phyloP scores from a whole-genome alignment of 2,329 filamentous ascomycete genomes.

The Colletotrichum orbiculare region DNA sequence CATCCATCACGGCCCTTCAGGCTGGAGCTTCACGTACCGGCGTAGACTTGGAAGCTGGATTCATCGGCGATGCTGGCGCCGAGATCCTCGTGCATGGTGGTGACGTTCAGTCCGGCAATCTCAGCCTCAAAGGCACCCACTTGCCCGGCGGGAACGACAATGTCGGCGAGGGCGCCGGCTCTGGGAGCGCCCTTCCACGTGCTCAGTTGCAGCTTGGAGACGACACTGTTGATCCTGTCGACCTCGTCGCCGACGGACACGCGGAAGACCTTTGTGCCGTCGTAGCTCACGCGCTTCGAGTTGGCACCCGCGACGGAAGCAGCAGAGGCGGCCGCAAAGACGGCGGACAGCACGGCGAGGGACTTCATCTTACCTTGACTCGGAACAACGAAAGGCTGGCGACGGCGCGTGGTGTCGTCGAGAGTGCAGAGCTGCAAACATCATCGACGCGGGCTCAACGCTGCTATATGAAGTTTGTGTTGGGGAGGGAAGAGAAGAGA shows the following conservation, averaged over 20 bases:
- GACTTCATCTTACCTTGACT: slow-evolving; percentile 35
- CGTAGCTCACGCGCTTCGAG: slow-evolving; percentile 48
- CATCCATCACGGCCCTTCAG: background rate
- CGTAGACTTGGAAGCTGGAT: slow-evolving; percentile 45
- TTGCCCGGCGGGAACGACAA: slow-evolving; percentile 52
- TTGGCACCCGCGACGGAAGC: slow-evolving; percentile 22
- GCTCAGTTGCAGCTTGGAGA: slow-evolving; percentile 47
- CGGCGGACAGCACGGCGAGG: slow-evolving; percentile 23
- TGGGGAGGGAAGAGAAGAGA: background rate
- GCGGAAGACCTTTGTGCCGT: slow-evolving; percentile 58
- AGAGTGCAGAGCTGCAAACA: slow-evolving; percentile 3
- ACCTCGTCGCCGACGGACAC: slow-evolving; percentile 50
- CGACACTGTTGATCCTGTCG: slow-evolving; percentile 46
- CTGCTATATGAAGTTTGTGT: background rate
- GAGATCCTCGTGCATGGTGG: slow-evolving; percentile 53
- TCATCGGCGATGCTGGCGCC: slow-evolving; percentile 51
- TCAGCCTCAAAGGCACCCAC: slow-evolving; percentile 47
- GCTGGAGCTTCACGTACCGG: slow-evolving; percentile 5
- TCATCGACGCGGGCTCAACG: background rate
- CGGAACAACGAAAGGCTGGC: background rate
- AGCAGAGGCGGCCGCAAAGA: slow-evolving; percentile 29
- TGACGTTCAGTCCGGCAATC: slow-evolving; percentile 44
- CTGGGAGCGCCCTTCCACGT: slow-evolving; percentile 52
- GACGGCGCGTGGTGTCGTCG: background rate
- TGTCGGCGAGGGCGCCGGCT: slow-evolving; percentile 50